Evolutionary conservation across 768 basidiomycete species (phyloP).

Genomic region (Russula earlei): DNA sequence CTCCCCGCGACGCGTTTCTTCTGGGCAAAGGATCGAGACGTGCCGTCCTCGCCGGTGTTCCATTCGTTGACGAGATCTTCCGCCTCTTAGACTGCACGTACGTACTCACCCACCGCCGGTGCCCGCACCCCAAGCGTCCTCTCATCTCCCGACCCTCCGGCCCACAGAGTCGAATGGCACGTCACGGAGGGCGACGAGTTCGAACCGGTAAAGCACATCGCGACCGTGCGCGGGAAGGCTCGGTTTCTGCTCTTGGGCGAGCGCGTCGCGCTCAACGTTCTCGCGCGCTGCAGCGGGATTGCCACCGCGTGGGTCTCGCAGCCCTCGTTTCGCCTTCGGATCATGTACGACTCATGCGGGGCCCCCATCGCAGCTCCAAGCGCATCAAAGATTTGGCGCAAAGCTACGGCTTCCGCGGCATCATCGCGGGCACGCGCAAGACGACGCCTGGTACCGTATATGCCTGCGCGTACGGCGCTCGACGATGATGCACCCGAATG

Average conservation of each 20-base stretch:
- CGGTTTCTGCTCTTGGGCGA: slow-evolving; percentile 86
- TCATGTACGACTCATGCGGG: not conserved
- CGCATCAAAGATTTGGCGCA: not conserved
- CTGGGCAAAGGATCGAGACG: slow-evolving; percentile 78
- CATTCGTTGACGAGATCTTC: slow-evolving; percentile 94
- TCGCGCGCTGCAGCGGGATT: slow-evolving; percentile 94
- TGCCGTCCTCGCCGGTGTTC: slow-evolving; percentile 84
- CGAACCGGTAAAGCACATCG: slow-evolving; percentile 74
- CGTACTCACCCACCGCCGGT: slow-evolving; percentile 29
- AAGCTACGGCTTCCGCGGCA: not conserved
- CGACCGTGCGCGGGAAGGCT: slow-evolving; percentile 85
- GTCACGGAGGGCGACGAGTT: slow-evolving; percentile 75
- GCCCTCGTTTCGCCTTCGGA: not conserved
- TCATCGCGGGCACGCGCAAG: not conserved
- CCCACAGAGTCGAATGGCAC: slow-evolving; percentile 84
- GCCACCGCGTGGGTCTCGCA: slow-evolving; percentile 71
- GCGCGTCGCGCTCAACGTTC: slow-evolving; percentile 82
- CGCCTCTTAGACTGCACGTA: slow-evolving; percentile 82
- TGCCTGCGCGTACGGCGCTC: not conserved
- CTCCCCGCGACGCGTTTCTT: slow-evolving; percentile 73
- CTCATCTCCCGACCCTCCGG: no score
- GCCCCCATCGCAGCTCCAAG: not conserved
- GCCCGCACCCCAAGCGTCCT: not conserved
- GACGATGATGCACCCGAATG: not conserved
- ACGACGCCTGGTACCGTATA: not conserved